Evolutionary conservation across 306 rosid genomes (phyloP), one percentile per base, ranked within the genome.

Genomic region (Prunus padus): DNA sequence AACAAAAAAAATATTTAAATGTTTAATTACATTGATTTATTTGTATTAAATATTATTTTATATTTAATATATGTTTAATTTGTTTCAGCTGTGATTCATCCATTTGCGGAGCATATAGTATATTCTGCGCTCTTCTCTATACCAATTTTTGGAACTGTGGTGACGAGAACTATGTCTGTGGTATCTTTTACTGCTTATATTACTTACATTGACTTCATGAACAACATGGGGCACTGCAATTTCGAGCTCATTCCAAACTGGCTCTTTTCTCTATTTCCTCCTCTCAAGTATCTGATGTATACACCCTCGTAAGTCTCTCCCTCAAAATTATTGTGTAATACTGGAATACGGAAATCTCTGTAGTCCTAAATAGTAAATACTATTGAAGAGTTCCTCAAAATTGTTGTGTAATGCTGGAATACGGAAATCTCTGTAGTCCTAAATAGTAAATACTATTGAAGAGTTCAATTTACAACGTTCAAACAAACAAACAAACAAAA

Each of bases 151-250:
- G 75, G 85, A 11, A 60, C 73, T 2, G 0, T 49, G 8, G 1
- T 71, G 1, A 67, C 79, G 0, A 40, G 77, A 56, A 75, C 84
- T 1, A 66, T 25, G 6, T 83, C 82, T 3, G 0, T 67, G 3
- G 78, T 14, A n/a, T 69, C 72, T 7, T 4, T 60, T 74, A 0
- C 14, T 2, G 72, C 72, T 0, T 86, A 80, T 20, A 0, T 75
- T 4, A 71, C 76, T 1, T 86, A 33, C 18, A 72, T 83, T 1
- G 89, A 83, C 45, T 76, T 86, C 71, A 86, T 86, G 89, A 86
- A 83, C 83, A 86, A 86, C 57, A 52, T 83, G 83, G 89, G 89
- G 8, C 89, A 86, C 13, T 86, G 89, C 60, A 86, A 86, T 75
- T 75, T 74, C 16, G 87, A 80, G 82, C 20, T 86, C 47, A 65